phyloP scores from a whole-genome alignment of 352 stramenopile genomes.

The Globisporangium nunn region DNA sequence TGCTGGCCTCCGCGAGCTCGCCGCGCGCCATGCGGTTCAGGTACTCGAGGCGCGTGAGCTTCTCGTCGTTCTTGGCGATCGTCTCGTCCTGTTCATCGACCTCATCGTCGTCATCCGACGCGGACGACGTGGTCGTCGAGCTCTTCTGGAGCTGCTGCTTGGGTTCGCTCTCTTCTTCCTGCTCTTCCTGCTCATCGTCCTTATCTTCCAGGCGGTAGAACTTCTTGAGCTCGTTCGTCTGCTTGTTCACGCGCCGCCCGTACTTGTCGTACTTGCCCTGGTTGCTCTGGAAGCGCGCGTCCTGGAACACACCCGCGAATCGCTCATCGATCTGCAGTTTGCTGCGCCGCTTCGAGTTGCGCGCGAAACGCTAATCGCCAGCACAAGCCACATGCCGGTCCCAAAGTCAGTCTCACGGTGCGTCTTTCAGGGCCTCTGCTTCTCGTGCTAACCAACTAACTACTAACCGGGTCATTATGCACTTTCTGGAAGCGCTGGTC shows the following conservation, averaged over 20 bases:
- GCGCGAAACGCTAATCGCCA: slow-evolving; percentile 51
- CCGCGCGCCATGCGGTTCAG: slow-evolving; percentile 83
- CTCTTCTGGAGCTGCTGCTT: slow-evolving; percentile 7
- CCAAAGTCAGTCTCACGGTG: background rate
- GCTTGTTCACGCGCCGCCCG: slow-evolving; percentile 71
- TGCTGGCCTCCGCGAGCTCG: slow-evolving; percentile 30
- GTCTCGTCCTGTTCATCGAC: slow-evolving; percentile 23
- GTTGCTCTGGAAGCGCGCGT: slow-evolving; percentile 74
- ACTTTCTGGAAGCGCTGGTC: slow-evolving; percentile 83
- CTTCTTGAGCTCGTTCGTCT: slow-evolving; percentile 70
- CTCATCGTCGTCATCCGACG: slow-evolving; percentile 21
- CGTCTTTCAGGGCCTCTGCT: too few relatives aligned
- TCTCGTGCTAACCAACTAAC: background rate
- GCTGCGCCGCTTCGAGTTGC: slow-evolving; percentile 71
- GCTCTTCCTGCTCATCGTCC: slow-evolving; percentile 6
- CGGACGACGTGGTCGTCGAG: slow-evolving; percentile 7
- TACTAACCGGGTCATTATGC: slow-evolving; percentile 71
- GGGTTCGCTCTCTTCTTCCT: background rate
- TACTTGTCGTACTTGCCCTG: slow-evolving; percentile 88
- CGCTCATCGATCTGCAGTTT: slow-evolving; percentile 80
- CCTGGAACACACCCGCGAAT: slow-evolving; percentile 63
- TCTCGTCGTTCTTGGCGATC: slow-evolving; percentile 36
- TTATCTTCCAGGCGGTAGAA: slow-evolving; percentile 76
- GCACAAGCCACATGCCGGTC: background rate
- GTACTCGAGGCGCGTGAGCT: slow-evolving; percentile 77